Conservation (phyloP, 805 yeast genomes). For the Saturnispora sanitii region DNA sequence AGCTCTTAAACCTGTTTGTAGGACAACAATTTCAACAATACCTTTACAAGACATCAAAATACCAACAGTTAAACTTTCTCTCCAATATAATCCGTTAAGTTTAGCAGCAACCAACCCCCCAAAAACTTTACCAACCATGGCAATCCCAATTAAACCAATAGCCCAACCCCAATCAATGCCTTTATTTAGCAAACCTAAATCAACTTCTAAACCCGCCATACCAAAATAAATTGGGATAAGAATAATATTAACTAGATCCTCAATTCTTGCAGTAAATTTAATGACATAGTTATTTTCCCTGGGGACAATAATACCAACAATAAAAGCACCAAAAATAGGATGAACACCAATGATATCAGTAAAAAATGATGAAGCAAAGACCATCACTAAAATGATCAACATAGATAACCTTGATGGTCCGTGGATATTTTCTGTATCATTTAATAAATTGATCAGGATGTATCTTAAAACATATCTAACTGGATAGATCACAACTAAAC, state of each 20-base stretch:
- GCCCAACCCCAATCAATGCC: slow-evolving; percentile 77
- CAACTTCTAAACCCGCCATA: slow-evolving; percentile 63
- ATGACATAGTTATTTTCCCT: slow-evolving; percentile 67
- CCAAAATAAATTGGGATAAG: slow-evolving; percentile 75
- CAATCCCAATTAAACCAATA: slow-evolving; percentile 55
- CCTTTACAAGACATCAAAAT: slow-evolving; percentile 84
- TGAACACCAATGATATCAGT: slow-evolving; percentile 82
- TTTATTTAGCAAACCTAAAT: slow-evolving; percentile 49
- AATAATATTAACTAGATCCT: slow-evolving; percentile 63
- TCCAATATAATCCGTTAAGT: slow-evolving; percentile 52
- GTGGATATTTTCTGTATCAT: slow-evolving; percentile 38
- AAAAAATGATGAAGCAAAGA: slow-evolving; percentile 61
- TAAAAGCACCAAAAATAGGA: slow-evolving; percentile 78
- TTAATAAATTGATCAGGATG: slow-evolving; percentile 34
- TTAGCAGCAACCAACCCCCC: slow-evolving; percentile 64
- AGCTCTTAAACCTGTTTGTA: slow-evolving; percentile 64
- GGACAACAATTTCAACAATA: slow-evolving; percentile 73
- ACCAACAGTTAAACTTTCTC: slow-evolving; percentile 71
- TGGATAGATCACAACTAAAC: slow-evolving; percentile 48
- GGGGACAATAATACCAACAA: slow-evolving; percentile 68
- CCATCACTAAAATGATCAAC: slow-evolving; percentile 42
- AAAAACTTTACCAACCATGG: slow-evolving; percentile 53
- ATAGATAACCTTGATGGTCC: slow-evolving; percentile 60
- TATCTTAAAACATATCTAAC: slow-evolving; percentile 39
- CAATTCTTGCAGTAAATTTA: slow-evolving; percentile 61